phyloP scores from a whole-genome alignment of 1,284 basidiomycete genomes.

The Cronartium quercuum region DNA sequence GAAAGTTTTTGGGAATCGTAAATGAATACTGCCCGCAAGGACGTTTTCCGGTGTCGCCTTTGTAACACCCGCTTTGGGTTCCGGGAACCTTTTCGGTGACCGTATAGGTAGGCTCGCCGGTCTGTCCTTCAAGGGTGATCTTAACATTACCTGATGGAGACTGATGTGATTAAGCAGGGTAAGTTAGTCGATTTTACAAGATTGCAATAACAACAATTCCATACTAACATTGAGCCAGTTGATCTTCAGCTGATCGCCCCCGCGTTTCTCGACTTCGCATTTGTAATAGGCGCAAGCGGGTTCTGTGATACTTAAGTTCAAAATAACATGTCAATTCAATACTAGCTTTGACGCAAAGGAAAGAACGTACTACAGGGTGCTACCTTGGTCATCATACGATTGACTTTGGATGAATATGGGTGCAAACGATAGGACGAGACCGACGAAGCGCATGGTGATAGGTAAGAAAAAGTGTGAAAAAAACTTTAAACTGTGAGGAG shows the following conservation, averaged over 20 bases:
- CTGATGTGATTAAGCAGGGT: neutral
- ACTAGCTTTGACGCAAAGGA: neutral
- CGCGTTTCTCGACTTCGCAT: constrained; percentile 4
- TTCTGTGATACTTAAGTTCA: constrained; percentile 8
- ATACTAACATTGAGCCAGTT: constrained; percentile 32
- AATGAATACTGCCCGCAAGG: constrained; percentile 20
- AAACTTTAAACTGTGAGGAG: neutral
- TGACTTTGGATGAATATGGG: neutral
- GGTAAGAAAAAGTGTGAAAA: neutral
- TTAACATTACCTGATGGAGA: constrained; percentile 23
- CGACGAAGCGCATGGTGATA: neutral
- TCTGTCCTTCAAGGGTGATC: constrained; percentile 7
- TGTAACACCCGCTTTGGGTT: constrained; percentile 8
- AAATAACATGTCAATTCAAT: neutral
- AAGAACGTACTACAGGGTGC: constrained; percentile 18
- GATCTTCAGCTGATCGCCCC: constrained; percentile 15
- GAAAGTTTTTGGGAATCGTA: neutral
- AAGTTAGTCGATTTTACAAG: neutral
- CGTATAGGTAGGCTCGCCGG: neutral
- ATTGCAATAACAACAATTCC: neutral
- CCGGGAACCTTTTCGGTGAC: constrained; percentile 11
- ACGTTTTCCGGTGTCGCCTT: constrained; percentile 16
- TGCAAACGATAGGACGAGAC: neutral
- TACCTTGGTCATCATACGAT: constrained; percentile 21
- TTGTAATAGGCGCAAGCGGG: constrained; percentile 28